phyloP scores from a whole-genome alignment of 192 early-diverging fungal species.

The Chytriomyces sp. region DNA sequence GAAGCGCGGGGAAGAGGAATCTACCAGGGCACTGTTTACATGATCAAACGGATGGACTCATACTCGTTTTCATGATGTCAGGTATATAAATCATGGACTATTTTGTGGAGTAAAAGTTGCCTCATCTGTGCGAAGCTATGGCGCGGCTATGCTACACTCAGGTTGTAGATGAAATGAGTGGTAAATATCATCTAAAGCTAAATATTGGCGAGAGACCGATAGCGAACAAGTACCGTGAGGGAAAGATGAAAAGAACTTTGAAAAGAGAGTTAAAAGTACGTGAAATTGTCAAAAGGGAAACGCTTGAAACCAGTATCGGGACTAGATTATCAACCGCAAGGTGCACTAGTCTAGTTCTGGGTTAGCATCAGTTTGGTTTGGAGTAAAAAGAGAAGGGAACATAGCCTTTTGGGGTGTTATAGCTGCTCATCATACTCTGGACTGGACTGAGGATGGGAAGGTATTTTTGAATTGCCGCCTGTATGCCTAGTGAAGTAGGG shows the following conservation, averaged over 20 bases:
- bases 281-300: constrained; percentile 84
- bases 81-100: too few species aligned
- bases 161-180: too few species aligned
- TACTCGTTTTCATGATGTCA: constrained; percentile 30
- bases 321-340: constrained; percentile 48
- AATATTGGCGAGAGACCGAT: constrained; percentile 85
- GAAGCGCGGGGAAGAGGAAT: constrained; percentile 56
- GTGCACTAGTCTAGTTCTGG: constrained; percentile 56
- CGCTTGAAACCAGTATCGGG: constrained; percentile 61
- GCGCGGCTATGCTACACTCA: too few species aligned
- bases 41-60: constrained; percentile 52
- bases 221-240: constrained; percentile 87
- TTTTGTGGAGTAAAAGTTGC: too few species aligned
- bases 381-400: constrained; percentile 59
- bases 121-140: too few species aligned
- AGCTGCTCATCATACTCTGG: constrained; percentile 54
- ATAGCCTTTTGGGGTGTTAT: constrained; percentile 60
- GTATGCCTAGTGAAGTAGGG: too few species aligned
- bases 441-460: constrained; percentile 61
- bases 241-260: constrained; percentile 82
- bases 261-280: constrained; percentile 84
- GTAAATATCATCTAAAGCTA: constrained; percentile 80
- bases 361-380: constrained; percentile 61
- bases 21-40: constrained; percentile 58
- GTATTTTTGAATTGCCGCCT: constrained; percentile 34